Conservation (phyloP, 345 rosid genomes). For the Eucalyptus regnans region DNA sequence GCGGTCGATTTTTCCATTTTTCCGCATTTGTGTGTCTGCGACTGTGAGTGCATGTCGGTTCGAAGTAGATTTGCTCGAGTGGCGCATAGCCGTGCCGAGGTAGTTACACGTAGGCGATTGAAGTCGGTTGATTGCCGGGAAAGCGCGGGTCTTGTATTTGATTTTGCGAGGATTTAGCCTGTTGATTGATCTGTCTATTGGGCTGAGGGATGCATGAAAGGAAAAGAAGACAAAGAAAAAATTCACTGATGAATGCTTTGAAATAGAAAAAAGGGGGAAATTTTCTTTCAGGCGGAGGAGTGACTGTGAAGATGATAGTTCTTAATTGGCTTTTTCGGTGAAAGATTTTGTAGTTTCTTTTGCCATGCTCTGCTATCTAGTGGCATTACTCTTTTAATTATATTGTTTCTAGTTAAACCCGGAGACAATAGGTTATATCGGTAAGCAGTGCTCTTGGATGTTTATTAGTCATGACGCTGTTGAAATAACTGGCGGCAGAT, state of each 20-base stretch:
- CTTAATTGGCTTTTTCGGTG: neutral
- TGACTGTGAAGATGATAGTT: neutral
- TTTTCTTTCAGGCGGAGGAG: neutral
- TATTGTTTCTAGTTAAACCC: neutral
- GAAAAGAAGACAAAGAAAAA: neutral
- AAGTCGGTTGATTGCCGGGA: neutral
- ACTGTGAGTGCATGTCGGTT: neutral
- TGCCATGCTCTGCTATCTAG: neutral
- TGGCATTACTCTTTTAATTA: neutral
- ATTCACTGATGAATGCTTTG: neutral
- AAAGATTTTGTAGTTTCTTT: neutral
- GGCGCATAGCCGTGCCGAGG: neutral
- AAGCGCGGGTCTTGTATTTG: neutral
- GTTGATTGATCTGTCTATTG: neutral
- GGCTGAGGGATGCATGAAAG: neutral
- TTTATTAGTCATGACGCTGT: neutral
- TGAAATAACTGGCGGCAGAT: neutral
- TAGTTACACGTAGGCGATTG: neutral
- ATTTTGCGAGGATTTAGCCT: neutral
- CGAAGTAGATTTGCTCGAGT: neutral
- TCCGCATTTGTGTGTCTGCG: neutral
- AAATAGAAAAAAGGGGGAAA: neutral
- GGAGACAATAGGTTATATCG: neutral
- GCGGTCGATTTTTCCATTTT: neutral
- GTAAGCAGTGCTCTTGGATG: neutral